Evolutionary conservation across 768 basidiomycete species (phyloP), one percentile per base, ranked within the genome.

Genomic region (Myochromella boudieri): DNA sequence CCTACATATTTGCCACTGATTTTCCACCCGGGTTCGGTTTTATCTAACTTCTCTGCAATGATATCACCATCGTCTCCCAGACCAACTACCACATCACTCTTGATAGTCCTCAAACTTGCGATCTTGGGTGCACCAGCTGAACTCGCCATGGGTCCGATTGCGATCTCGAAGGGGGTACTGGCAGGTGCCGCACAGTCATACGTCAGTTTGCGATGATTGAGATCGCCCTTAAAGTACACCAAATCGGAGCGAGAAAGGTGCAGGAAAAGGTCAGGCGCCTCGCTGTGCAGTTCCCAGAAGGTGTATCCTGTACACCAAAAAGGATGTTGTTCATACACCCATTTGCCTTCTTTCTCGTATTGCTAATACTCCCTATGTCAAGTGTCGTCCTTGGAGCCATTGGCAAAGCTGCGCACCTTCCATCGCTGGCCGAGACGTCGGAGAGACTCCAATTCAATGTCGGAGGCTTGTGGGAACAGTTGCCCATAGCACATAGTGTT

Each of bases 251-350:
- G 83, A 46, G 90, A 87, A 29, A 97, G 83, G 63, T 95, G 86
- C 43, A 95, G 78, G 78, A 95, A 97, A 40, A 97, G 69, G 75
- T 92, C 91, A 2, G 91, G 91, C 0, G 89, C 89, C 64, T 93
- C 90, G 49, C 75, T 73, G 53, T 84, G 86, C 37, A 91, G 65
- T 44, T 91, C 87, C 90, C 91, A 93, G 73, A 83, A 95, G 31
- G 92, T 95, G 71, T 91, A 95, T 5, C 93, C 94, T n/a, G 91
- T 91, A 64, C 91, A 93, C 91, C 91, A 93, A 76, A 91, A 93
- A 8, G 90, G 87, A 57, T 94, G 91, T 58, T 92, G 87, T 65
- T 97, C 93, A 63, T 95, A 95, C 25, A 91, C 81, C 91, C 91
- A 95, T 70, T 81, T 91, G 28, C 91, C 91, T 61, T 95, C 86